Percentiles rank a stretch among this genome's conserved stretches.
Conservation (phyloP, 108 stramenopile genomes). For the Stephanodiscus minutulus region DNA sequence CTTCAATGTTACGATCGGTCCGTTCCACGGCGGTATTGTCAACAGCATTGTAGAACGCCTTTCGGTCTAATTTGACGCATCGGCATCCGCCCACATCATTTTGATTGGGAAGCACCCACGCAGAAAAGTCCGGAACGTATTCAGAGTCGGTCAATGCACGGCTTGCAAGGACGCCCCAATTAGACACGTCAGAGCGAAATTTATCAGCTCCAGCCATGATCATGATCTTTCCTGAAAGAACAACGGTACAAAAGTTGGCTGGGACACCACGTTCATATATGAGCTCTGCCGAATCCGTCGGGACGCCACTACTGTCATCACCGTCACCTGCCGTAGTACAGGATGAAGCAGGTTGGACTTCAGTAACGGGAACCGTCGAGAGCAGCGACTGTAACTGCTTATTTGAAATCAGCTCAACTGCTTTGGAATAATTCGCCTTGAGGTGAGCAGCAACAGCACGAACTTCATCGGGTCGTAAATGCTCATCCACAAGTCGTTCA, state of each 20-base stretch:
- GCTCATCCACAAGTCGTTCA: constrained; percentile 78
- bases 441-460: constrained; percentile 85
- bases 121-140: constrained; percentile 83
- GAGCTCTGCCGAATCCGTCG: constrained; percentile 58
- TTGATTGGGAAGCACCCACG: constrained; percentile 64
- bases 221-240: constrained; percentile 84
- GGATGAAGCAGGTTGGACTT: constrained; percentile 46
- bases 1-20: constrained; percentile 25
- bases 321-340: constrained; percentile 24
- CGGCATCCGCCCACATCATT: constrained; percentile 65
- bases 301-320: constrained; percentile 36
- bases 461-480: constrained; percentile 70
- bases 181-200: constrained; percentile 82
- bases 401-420: constrained; percentile 68
- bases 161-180: constrained; percentile 87
- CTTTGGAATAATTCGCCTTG: constrained; percentile 65
- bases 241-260: constrained; percentile 73
- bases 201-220: constrained; percentile 85
- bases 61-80: constrained; percentile 62
- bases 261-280: constrained; percentile 72
- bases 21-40: constrained; percentile 77
- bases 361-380: constrained; percentile 62
- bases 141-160: constrained; percentile 58
- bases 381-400: constrained; percentile 64
- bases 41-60: constrained; percentile 62